Base-by-base conservation (phyloP, 495 filamentous ascomycete species). In the Paragyromitra xinjiangensis region DNA sequence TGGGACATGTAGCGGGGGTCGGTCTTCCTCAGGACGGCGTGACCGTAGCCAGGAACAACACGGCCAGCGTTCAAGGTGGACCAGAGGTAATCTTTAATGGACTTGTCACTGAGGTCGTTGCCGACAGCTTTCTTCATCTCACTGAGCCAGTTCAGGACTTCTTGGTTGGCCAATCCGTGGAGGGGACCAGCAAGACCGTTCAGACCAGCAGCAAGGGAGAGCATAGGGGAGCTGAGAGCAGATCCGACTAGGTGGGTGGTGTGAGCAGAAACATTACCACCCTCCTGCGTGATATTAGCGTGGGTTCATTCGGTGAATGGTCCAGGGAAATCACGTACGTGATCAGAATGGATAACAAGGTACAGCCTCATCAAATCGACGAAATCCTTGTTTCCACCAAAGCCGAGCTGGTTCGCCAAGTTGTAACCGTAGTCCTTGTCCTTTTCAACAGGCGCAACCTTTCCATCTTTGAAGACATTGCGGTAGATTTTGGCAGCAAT, bases 381-480 rank as follows among this genome's bases (percentile, higher is more conserved):
- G 83, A 99, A 99, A 88, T 98, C 95, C 82, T 90, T 91, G 90
- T 98, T 98, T 80, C 91, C 91, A 80, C 90, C 92, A 85, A 94
- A 98, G 81, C 95, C 95, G 78, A 99, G 92, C 89, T 95, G 94
- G 90, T 98, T 98, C 84, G 95, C 93, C 84, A 98, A 92, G 91
- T 99, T 99, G 92, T 90, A 99, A 82, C 89, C 87, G 86, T 97
- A 99, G 82, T 99, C 95, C 92, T 97, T 94, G 87, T 98, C 95
- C 88, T 95, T 93, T 88, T 98, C 90, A 82, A 98, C 90, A 48
- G 94, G 82, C 55, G 93, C 91, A 77, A 99, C 95, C 90, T 98
- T 98, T 87, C 95, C 95, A 84, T 97, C 96, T 88, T 98, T 97
- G 93, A 93, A 99, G 83, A 98, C 91, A 84, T 99, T 99, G 86